Evolutionary conservation across 2,329 filamentous ascomycete genomes (phyloP), one percentile per base, ranked within the genome.

Genomic region (Penicillium freii): DNA sequence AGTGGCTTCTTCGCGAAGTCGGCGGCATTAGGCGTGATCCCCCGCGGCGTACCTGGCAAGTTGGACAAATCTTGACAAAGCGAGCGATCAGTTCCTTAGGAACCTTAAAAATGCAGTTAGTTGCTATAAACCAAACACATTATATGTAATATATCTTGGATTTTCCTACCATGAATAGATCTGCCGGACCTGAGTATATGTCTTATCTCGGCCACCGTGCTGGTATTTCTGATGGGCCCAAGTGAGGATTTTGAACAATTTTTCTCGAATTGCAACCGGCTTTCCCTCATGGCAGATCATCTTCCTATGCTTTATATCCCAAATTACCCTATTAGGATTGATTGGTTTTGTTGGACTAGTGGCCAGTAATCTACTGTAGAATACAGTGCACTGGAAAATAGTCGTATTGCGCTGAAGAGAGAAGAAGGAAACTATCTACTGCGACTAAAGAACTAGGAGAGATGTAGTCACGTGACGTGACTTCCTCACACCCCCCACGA

Each of bases 51-150:
- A 79, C 75, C 62, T 77, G 78, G 60, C 78, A 81, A n/a, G 78
- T 80, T 46, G 78, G 78, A 49, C 78, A 81, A 50, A 79, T 76
- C 62, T 80, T 80, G 54, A 81, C 78, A 59, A 81, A 81, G 43
- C 79, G 77, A 31, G 79, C 79, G 61, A 81, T 81, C 34, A 81
- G 69, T 61, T 81, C 79, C 64, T 81, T 81, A 5, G 79, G 79
- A 5, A 81, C 78, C 79, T 78, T 40, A 27, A 27, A 8, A 27
- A 27, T 27, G 9, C 27, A 27, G 27, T 27, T 27, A 27, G 27
- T 27, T 27, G 5, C 27, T 27, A 27, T 27, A 27, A 27, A 8
- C n/a, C 27, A 27, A 27, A 1, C 27, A 27, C 7, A 27, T 27
- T 6, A 27, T 27, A 27, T 27, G 9, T 27, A 27, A 27, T 27